Conservation (phyloP, 805 yeast species). For the Lachancea sp. region DNA sequence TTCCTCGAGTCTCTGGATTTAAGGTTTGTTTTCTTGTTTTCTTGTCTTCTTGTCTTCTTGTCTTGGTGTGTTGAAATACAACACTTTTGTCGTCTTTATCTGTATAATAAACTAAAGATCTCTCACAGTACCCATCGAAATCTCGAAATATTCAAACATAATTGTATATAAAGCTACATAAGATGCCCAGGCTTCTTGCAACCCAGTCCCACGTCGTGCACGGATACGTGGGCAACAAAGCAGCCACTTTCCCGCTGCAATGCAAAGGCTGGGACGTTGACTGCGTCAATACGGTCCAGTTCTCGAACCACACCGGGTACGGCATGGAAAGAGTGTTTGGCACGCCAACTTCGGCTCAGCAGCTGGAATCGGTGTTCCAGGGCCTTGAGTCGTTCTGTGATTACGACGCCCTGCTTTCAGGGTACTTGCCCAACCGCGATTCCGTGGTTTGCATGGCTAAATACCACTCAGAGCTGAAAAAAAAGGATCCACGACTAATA, state of each 20-base stretch:
- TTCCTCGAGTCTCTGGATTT: no score
- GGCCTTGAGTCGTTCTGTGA: conserved; percentile 35
- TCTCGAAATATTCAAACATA: not conserved
- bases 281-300: conserved; percentile 55
- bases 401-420: conserved; percentile 57
- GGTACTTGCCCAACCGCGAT: conserved; percentile 57
- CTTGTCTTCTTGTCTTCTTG: no score
- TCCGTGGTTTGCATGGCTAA: conserved; percentile 41
- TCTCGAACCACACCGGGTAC: conserved; percentile 68
- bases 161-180: not conserved
- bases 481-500: conserved; percentile 29
- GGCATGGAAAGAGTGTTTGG: conserved; percentile 38
- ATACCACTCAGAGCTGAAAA: conserved; percentile 35
- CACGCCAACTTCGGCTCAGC: conserved; percentile 35
- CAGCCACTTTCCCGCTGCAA: conserved; percentile 60
- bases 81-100: no score
- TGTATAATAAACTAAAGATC: no score
- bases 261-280: conserved; percentile 66
- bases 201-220: conserved; percentile 67
- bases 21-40: no score
- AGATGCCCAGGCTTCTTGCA: conserved; percentile 35
- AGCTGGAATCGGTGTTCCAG: conserved; percentile 34
- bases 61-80: no score
- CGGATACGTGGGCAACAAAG: conserved; percentile 68
- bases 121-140: no score